Conservation (phyloP, 441 rosid species). For the Aleurites moluccanus region DNA sequence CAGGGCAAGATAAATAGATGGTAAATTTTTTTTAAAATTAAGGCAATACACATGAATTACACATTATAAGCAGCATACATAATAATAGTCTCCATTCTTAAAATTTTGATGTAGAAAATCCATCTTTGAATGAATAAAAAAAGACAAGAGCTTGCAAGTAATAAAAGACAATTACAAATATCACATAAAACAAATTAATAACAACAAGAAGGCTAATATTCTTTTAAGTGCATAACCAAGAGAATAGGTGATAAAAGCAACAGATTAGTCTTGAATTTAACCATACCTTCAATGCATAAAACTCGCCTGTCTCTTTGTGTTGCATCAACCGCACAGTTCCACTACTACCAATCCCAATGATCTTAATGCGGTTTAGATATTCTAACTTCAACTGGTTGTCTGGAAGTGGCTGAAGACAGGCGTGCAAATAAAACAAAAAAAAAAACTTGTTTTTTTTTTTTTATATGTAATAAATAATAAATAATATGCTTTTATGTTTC, state of each 20-base stretch:
- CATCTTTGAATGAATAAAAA: neutral
- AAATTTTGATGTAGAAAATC: neutral
- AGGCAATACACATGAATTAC: neutral
- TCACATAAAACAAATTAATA: neutral
- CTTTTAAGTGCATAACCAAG: neutral
- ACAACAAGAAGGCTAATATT: neutral
- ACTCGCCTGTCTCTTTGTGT: constrained; percentile 95
- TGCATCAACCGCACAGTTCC: constrained; percentile 93
- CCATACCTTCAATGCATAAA: constrained; percentile 86
- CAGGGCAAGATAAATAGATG: too few relatives aligned
- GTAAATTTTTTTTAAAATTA: neutral
- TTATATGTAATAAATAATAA: too few relatives aligned
- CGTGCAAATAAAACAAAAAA: too few relatives aligned
- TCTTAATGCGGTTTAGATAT: constrained; percentile 71
- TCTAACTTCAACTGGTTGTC: constrained; percentile 82
- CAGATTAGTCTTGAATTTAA: constrained; percentile 1
- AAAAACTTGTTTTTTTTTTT: too few relatives aligned
- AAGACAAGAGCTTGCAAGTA: neutral
- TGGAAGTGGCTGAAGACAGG: constrained; percentile 63
- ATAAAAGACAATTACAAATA: neutral
- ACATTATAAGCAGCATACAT: neutral
- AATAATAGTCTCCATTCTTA: neutral
- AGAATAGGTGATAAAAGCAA: neutral
- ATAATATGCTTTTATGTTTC: neutral
- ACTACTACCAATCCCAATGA: constrained; percentile 90